Evolutionary conservation across 106 monocot genomes (phyloP).

Genomic region (Apostasia shenzhenica): DNA sequence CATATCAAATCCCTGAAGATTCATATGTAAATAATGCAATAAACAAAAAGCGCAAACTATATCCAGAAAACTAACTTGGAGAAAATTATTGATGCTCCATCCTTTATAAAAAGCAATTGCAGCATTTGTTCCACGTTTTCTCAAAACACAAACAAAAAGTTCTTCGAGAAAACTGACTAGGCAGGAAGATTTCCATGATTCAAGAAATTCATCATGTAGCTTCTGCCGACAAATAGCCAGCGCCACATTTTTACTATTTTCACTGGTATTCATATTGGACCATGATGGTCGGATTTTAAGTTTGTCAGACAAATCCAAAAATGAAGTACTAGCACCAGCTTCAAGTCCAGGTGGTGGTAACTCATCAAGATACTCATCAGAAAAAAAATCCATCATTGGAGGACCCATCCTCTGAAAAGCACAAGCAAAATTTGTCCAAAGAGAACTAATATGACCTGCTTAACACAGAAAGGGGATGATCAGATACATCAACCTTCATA

Average conservation of each 20-base stretch:
- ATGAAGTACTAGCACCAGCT: conserved; percentile 10
- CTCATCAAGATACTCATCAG: conserved; percentile 37
- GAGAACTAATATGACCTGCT: conserved; percentile 7
- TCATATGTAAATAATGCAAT: not conserved
- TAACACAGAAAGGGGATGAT: not conserved
- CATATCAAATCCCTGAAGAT: not conserved
- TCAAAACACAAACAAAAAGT: conserved; percentile 16
- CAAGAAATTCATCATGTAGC: conserved; percentile 64
- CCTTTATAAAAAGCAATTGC: not conserved
- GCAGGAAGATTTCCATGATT: conserved; percentile 28
- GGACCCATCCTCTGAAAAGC: conserved; percentile 46
- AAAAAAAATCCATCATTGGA: conserved; percentile 1
- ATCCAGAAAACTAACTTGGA: conserved; percentile 7
- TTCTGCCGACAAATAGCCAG: conserved; percentile 71
- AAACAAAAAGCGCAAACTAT: not conserved
- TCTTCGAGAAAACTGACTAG: conserved; percentile 27
- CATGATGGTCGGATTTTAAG: conserved; percentile 43
- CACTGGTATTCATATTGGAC: conserved; percentile 13
- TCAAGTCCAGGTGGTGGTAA: conserved; percentile 52
- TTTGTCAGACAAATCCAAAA: conserved; percentile 6
- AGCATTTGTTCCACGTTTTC: conserved; percentile 6
- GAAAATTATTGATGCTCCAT: not conserved
- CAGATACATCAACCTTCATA: not conserved
- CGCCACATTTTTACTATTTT: conserved; percentile 38
- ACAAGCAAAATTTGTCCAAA: conserved; percentile 13